Percentiles rank a stretch among this genome's conserved stretches.
Evolutionary conservation across 108 stramenopile species (phyloP).

Genomic region (Skeletonema potamos): DNA sequence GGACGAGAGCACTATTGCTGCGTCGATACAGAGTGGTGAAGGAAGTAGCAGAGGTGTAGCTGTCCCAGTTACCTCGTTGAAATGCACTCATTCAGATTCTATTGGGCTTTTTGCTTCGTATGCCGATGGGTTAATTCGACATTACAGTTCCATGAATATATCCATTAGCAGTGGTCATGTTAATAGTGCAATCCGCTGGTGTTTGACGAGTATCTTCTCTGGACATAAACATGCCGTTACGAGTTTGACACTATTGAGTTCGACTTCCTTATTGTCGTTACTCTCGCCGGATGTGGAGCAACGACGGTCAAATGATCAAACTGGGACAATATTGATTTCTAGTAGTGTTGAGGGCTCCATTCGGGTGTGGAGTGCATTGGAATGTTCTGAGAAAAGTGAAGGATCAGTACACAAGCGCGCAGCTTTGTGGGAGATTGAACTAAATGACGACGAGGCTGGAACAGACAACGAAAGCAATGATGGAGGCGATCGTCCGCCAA

Average conservation of each 20-base stretch:
- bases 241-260: slow-evolving; percentile 19
- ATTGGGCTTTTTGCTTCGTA: slow-evolving; percentile 27
- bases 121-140: slow-evolving; percentile 19
- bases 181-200: slow-evolving; percentile 24
- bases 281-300: slow-evolving; percentile 2
- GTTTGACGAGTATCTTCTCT: slow-evolving; percentile 12
- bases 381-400: not conserved
- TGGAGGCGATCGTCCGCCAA: not conserved
- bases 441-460: slow-evolving; percentile 13
- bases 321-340: slow-evolving; percentile 15
- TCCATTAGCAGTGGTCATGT: not conserved
- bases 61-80: slow-evolving; percentile 18
- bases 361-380: slow-evolving; percentile 15
- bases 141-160: slow-evolving; percentile 27
- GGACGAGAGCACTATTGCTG: not conserved
- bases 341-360: slow-evolving; percentile 6
- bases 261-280: not conserved
- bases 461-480: not conserved
- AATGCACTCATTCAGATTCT: slow-evolving; percentile 6
- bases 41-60: not conserved
- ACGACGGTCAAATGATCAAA: not conserved
- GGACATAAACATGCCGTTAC: not conserved
- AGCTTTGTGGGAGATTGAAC: slow-evolving; percentile 26
- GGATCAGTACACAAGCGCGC: not conserved
- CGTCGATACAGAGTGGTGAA: not conserved